These are phyloP conservation scores for Pseudogymnoascus sp. DNA, from an alignment of 2,329 filamentous ascomycete genomes.

Conservation along the genomic window DNA sequence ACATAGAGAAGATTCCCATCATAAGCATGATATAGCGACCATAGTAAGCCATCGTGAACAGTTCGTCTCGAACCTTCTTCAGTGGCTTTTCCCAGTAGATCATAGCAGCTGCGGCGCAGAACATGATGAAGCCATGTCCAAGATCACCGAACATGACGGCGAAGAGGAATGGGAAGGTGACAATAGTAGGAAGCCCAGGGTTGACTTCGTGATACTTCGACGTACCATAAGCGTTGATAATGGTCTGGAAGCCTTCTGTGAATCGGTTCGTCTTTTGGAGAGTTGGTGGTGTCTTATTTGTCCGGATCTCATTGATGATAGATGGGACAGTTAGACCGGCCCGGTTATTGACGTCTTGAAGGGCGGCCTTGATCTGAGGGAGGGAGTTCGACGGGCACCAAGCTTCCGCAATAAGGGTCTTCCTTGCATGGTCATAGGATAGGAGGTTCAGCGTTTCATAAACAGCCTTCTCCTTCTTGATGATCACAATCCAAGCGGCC, in stretches of 20 bases:
- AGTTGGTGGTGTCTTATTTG: conserved; percentile 94
- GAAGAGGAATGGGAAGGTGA: conserved; percentile 99
- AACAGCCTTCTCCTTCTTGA: conserved; percentile 97
- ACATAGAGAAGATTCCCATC: conserved; percentile 96
- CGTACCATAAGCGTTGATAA: conserved; percentile 96
- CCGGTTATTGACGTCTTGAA: conserved; percentile 93
- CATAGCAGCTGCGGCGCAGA: conserved; percentile 76
- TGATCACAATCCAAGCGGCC: conserved; percentile 93
- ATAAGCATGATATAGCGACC: conserved; percentile 97
- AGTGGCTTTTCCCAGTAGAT: conserved; percentile 93
- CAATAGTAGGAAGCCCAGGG: conserved; percentile 85
- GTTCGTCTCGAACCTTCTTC: conserved; percentile 85
- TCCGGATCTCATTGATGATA: conserved; percentile 95
- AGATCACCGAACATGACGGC: conserved; percentile 99
- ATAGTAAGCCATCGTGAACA: conserved; percentile 98
- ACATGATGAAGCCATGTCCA: conserved; percentile 87
- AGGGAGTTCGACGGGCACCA: conserved; percentile 95
- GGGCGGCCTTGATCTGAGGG: conserved; percentile 78
- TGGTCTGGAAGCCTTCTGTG: conserved; percentile 95
- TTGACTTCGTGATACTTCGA: conserved; percentile 97
- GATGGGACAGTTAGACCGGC: conserved; percentile 95
- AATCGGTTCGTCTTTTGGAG: conserved; percentile 99
- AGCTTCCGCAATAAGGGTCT: conserved; percentile 93
- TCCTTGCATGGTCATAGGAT: conserved; percentile 90
- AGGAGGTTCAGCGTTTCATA: conserved; percentile 94